A percentile compares a stretch with the other conserved stretches of the same genome.
These are phyloP conservation scores for Teratosphaeria epicoccoides DNA, from an alignment of 2,329 filamentous ascomycete species.

Conservation along the genomic window DNA sequence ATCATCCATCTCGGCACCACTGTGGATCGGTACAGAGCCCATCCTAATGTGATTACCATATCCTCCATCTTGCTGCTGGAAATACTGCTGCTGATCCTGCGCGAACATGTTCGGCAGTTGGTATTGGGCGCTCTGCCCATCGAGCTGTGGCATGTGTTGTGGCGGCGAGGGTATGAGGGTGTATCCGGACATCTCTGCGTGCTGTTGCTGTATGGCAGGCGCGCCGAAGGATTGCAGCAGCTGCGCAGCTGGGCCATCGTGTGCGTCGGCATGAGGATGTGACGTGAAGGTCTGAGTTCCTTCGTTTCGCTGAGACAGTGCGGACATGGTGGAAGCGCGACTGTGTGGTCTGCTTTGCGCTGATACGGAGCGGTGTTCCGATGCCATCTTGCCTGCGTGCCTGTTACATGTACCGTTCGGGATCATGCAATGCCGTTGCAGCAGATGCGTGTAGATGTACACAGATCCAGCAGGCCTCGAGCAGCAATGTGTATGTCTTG, in stretches of 20 bases:
- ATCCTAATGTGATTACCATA: constrained; percentile 18
- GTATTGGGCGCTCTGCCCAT: not conserved
- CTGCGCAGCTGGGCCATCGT: constrained; percentile 19
- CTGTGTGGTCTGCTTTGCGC: constrained; percentile 22
- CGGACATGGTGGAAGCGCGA: constrained; percentile 26
- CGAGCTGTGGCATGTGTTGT: constrained; percentile 11
- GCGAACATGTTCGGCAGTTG: constrained; percentile 10
- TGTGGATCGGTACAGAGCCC: constrained; percentile 17
- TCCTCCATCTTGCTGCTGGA: constrained; percentile 15
- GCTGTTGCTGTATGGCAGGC: constrained; percentile 9
- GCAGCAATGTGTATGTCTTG: not conserved
- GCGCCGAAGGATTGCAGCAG: constrained; percentile 22
- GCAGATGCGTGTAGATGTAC: not conserved
- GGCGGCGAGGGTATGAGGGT: constrained; percentile 7
- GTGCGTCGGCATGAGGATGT: constrained; percentile 8
- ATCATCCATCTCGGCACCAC: constrained; percentile 25
- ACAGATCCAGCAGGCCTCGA: not conserved
- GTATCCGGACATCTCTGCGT: not conserved
- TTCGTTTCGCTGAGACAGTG: constrained; percentile 21
- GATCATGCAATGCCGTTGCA: not conserved
- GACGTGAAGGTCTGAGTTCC: constrained; percentile 5
- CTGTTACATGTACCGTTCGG: not conserved
- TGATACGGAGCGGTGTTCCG: constrained; percentile 16
- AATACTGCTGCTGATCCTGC: constrained; percentile 14
- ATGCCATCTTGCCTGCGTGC: constrained; percentile 5